phyloP scores from a whole-genome alignment of 2,329 filamentous ascomycete genomes.

The Bimuria novae-zelandiae region DNA sequence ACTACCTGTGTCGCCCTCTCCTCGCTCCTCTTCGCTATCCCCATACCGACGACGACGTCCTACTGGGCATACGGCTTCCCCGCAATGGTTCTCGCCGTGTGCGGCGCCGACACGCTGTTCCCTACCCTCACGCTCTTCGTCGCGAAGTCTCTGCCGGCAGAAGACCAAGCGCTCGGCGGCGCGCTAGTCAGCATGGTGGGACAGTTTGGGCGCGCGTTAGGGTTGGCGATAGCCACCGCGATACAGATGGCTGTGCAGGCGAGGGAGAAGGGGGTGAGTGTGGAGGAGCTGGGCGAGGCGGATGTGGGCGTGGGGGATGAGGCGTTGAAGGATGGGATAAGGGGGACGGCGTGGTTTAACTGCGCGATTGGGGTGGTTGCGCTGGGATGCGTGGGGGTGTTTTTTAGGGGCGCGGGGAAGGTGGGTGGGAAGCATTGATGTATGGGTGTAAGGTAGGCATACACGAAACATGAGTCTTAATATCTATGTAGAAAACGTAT shows the following conservation, averaged over 20 bases:
- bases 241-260: conserved; percentile 63
- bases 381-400: conserved; percentile 39
- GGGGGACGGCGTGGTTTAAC: conserved; percentile 48
- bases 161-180: conserved; percentile 70
- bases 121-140: conserved; percentile 69
- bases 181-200: conserved; percentile 70
- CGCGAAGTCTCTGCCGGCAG: conserved; percentile 63
- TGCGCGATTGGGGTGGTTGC: conserved; percentile 44
- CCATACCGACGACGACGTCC: conserved; percentile 62
- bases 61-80: conserved; percentile 72
- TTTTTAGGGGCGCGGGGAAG: conserved; percentile 33
- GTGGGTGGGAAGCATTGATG: conserved; percentile 24
- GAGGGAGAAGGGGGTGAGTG: conserved; percentile 28
- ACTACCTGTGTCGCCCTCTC: conserved; percentile 61
- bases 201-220: conserved; percentile 68
- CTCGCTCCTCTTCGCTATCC: conserved; percentile 65
- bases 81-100: conserved; percentile 67
- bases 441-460: not conserved
- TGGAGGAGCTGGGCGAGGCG: conserved; percentile 33
- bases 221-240: conserved; percentile 67
- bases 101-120: conserved; percentile 70
- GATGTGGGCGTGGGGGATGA: conserved; percentile 18
- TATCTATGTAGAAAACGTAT: not conserved
- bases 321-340: conserved; percentile 44
- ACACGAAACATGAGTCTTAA: not conserved